Percentiles rank a stretch among this genome's conserved stretches.
Conservation (phyloP, 2,329 filamentous ascomycete species). For the Colletotrichum musae region DNA sequence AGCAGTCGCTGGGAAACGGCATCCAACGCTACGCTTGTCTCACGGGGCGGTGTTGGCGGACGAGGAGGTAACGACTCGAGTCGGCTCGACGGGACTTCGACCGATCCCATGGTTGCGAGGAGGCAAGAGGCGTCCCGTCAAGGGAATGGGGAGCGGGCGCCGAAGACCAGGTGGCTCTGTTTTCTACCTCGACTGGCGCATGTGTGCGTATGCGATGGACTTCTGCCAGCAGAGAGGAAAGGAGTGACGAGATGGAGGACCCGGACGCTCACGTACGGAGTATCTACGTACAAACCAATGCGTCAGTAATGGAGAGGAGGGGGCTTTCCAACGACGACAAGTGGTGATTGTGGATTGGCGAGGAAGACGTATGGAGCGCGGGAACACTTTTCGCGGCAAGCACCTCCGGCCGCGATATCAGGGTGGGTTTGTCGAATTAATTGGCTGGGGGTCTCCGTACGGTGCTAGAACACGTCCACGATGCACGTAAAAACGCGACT, state of each 20-base stretch:
- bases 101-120: slow-evolving; percentile 57
- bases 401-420: slow-evolving; percentile 11
- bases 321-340: slow-evolving; percentile 31
- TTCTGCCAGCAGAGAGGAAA: slow-evolving; percentile 22
- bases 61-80: slow-evolving; percentile 70
- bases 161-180: slow-evolving; percentile 26
- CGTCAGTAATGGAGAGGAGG: slow-evolving; percentile 17
- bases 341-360: slow-evolving; percentile 26
- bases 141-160: slow-evolving; percentile 14
- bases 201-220: slow-evolving; percentile 22
- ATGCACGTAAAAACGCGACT: slow-evolving; percentile 45
- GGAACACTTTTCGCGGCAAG: slow-evolving; percentile 31
- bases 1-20: slow-evolving; percentile 52
- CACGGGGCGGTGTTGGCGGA: slow-evolving; percentile 78
- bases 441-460: slow-evolving; percentile 32
- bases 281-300: slow-evolving; percentile 18
- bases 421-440: slow-evolving; percentile 31
- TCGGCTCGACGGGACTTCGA: slow-evolving; percentile 54
- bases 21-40: slow-evolving; percentile 59
- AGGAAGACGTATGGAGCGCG: slow-evolving; percentile 16
- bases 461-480: slow-evolving; percentile 41
- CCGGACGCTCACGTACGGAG: slow-evolving; percentile 1
- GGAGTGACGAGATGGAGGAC: slow-evolving; percentile 11
- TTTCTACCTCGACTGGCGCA: slow-evolving; percentile 28
- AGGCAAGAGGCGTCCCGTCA: slow-evolving; percentile 27